Evolutionary conservation across 371 early-diverging fungal species (phyloP).

Genomic region (Mucor mucedo): DNA sequence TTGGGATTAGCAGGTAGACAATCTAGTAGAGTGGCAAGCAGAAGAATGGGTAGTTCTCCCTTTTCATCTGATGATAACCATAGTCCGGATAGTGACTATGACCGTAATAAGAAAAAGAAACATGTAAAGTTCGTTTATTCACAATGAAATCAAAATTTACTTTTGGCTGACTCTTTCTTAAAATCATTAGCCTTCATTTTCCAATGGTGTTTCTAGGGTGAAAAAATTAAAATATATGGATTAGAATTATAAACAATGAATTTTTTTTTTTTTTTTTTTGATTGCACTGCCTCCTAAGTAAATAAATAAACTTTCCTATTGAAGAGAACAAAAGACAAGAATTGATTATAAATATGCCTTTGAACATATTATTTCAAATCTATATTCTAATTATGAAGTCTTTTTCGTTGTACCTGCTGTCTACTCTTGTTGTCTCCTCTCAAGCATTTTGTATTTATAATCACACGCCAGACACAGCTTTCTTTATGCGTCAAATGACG

Average conservation of each 20-base stretch:
- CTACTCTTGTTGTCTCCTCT: not conserved
- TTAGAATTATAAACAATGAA: not conserved
- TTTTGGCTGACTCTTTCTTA: not conserved
- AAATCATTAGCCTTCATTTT: conserved; percentile 12
- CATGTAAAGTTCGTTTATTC: conserved; percentile 12
- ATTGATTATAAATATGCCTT: not conserved
- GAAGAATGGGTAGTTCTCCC: conserved; percentile 46
- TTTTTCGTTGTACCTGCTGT: not conserved
- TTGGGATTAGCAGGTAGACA: conserved; percentile 80
- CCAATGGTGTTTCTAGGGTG: conserved; percentile 35
- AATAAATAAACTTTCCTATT: not conserved
- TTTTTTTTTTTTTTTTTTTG: too few relatives aligned
- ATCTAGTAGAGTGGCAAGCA: conserved; percentile 66
- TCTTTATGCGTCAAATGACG: conserved; percentile 5
- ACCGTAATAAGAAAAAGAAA: conserved; percentile 18
- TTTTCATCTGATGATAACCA: conserved; percentile 33
- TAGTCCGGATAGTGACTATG: conserved; percentile 25
- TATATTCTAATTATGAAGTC: not conserved
- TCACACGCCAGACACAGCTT: not conserved
- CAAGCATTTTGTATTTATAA: conserved; percentile 24
- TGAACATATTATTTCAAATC: too few relatives aligned
- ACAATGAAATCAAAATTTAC: not conserved
- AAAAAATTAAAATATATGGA: conserved; percentile 37
- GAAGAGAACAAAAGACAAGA: not conserved
- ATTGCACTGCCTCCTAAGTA: not conserved